These are phyloP conservation scores for Alloascoidea hylecoeti DNA, from an alignment of 805 yeast genomes.

Conservation along the genomic window DNA sequence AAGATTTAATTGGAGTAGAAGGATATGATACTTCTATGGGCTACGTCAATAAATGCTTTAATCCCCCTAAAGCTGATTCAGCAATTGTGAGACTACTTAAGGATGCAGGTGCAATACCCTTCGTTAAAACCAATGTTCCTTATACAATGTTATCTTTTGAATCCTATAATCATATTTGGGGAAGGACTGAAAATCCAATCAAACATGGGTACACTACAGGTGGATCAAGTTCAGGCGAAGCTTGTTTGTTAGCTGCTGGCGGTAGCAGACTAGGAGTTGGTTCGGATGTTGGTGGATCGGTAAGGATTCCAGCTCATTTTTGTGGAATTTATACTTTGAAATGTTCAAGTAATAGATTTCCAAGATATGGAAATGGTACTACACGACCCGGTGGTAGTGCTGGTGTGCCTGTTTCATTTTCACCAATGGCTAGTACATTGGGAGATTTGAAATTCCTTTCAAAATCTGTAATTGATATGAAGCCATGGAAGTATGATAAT, in stretches of 20 bases:
- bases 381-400: constrained; percentile 32
- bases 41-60: constrained; percentile 24
- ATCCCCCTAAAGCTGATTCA: constrained; percentile 25
- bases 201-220: constrained; percentile 31
- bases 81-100: constrained; percentile 25
- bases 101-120: constrained; percentile 41
- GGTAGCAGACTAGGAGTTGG: constrained; percentile 41
- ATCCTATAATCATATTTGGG: constrained; percentile 39
- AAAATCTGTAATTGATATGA: constrained; percentile 27
- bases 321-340: constrained; percentile 34
- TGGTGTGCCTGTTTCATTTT: constrained; percentile 28
- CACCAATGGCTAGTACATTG: constrained; percentile 31
- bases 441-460: constrained; percentile 34
- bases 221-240: constrained; percentile 42
- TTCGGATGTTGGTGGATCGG: constrained; percentile 38
- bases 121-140: constrained; percentile 42
- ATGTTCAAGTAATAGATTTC: constrained; percentile 34
- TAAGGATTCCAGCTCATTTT: constrained; percentile 39
- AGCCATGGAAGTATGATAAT: constrained; percentile 46
- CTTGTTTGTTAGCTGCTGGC: constrained; percentile 28
- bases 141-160: constrained; percentile 41
- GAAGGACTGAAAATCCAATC: constrained; percentile 34
- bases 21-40: constrained; percentile 41
- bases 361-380: constrained; percentile 24
- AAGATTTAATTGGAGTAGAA: constrained; percentile 36